Evolutionary conservation across 768 basidiomycete genomes (phyloP).

Genomic region (Lyophyllum semitale): DNA sequence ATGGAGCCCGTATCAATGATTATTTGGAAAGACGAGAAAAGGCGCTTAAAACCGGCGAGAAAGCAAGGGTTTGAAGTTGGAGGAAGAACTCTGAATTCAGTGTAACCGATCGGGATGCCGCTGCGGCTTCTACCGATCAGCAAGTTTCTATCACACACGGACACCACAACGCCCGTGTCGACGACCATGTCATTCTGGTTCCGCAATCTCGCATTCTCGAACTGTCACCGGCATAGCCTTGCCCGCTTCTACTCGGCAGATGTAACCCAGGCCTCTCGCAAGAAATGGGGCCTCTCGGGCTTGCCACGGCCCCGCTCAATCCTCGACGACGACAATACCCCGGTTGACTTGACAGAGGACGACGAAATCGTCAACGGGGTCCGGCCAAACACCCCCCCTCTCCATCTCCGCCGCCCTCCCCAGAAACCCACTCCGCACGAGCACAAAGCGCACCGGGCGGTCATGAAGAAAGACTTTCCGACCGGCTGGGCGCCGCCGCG

Average conservation of each 20-base stretch:
- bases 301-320: slow-evolving; percentile 44
- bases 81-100: not conserved
- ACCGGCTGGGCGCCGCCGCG: slow-evolving; percentile 77
- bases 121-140: slow-evolving; percentile 26
- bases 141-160: slow-evolving; percentile 5
- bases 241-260: slow-evolving; percentile 24
- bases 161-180: not conserved
- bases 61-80: not conserved
- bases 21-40: not conserved
- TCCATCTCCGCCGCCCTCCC: slow-evolving; percentile 40
- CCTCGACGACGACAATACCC: slow-evolving; percentile 46
- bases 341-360: slow-evolving; percentile 54
- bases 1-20: slow-evolving; percentile 33
- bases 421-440: slow-evolving; percentile 47
- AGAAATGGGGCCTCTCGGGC: slow-evolving; percentile 43
- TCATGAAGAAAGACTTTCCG: slow-evolving; percentile 57
- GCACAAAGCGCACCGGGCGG: slow-evolving; percentile 50
- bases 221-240: slow-evolving; percentile 16
- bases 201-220: slow-evolving; percentile 15
- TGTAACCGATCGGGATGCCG: slow-evolving; percentile 6
- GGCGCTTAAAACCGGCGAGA: not conserved
- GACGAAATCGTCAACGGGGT: slow-evolving; percentile 47
- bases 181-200: slow-evolving; percentile 27
- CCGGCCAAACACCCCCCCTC: slow-evolving; percentile 34
- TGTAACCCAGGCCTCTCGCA: slow-evolving; percentile 11